Percentiles rank a stretch among this genome's conserved stretches.
These are phyloP conservation scores for Paraconiothyrium brasiliense DNA, from an alignment of 2,329 filamentous ascomycete genomes.

Conservation along the genomic window DNA sequence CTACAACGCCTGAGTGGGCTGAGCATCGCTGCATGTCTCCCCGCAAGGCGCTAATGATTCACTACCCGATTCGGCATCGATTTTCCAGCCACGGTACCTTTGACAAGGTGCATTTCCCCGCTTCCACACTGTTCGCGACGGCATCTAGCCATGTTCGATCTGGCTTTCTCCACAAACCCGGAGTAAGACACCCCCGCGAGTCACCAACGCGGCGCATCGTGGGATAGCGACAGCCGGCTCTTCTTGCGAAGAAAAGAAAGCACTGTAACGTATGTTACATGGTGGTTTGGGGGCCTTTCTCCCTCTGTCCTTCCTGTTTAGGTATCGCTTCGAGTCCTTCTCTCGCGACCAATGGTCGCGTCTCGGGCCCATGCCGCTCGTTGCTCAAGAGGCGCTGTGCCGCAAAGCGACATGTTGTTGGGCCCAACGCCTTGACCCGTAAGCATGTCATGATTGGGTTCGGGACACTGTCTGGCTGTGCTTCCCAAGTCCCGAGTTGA, in stretches of 20 bases:
- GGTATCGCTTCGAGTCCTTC: background rate
- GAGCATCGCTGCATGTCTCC: background rate
- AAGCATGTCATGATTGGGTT: background rate
- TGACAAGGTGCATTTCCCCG: background rate
- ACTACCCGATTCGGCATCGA: background rate
- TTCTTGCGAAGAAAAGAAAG: background rate
- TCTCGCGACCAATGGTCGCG: background rate
- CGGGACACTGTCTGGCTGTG: too few relatives aligned
- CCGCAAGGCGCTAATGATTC: constrained; percentile 13
- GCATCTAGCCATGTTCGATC: background rate
- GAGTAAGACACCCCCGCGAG: background rate
- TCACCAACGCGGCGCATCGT: background rate
- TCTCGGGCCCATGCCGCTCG: background rate
- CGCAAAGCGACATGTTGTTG: background rate
- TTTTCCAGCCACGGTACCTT: constrained; percentile 8
- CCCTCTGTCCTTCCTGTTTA: background rate
- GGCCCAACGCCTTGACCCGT: background rate
- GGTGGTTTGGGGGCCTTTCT: background rate
- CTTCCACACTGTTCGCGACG: background rate
- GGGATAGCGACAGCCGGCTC: background rate
- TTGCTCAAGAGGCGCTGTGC: background rate
- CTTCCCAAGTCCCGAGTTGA: too few relatives aligned
- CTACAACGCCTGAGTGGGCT: background rate
- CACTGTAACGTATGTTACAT: background rate
- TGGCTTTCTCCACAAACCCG: constrained; percentile 1